Evolutionary conservation across 2,329 filamentous ascomycete genomes (phyloP).

Genomic region (Verticillium nubilum): DNA sequence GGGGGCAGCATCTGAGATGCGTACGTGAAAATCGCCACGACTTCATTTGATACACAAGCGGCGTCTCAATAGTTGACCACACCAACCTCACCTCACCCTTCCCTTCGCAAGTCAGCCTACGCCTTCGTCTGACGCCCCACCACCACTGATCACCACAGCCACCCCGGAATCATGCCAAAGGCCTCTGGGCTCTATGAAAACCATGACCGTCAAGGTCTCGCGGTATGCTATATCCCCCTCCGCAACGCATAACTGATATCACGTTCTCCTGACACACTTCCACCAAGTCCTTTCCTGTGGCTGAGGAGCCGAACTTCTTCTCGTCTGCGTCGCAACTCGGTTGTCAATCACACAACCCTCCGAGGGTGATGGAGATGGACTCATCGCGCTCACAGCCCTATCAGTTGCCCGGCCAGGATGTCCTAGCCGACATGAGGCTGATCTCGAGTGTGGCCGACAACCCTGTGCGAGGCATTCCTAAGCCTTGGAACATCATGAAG

Average conservation of each 20-base stretch:
- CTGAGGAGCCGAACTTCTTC: not conserved
- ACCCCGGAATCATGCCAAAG: not conserved
- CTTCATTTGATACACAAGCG: not conserved
- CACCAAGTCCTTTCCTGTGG: not conserved
- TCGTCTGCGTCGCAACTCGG: slow-evolving; percentile 1
- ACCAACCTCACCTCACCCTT: not conserved
- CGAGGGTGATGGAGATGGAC: slow-evolving; percentile 4
- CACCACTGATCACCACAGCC: not conserved
- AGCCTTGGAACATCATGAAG: slow-evolving; percentile 18
- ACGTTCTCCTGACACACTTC: not conserved
- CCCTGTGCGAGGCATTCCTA: slow-evolving; percentile 6
- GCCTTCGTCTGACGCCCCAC: not conserved
- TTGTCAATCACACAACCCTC: not conserved
- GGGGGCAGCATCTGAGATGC: not conserved
- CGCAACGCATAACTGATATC: not conserved
- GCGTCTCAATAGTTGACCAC: not conserved
- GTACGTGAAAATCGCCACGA: not conserved
- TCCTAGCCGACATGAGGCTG: not conserved
- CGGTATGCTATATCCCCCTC: not conserved
- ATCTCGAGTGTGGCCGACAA: not conserved
- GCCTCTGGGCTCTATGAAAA: not conserved
- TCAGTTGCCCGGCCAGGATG: not conserved
- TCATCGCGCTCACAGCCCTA: not conserved
- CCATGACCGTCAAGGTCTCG: not conserved
- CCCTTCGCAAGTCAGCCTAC: not conserved